A percentile compares a stretch with the other conserved stretches of the same genome.
phyloP scores from a whole-genome alignment of 768 basidiomycete genomes.

The Austroboletus eburneus region DNA sequence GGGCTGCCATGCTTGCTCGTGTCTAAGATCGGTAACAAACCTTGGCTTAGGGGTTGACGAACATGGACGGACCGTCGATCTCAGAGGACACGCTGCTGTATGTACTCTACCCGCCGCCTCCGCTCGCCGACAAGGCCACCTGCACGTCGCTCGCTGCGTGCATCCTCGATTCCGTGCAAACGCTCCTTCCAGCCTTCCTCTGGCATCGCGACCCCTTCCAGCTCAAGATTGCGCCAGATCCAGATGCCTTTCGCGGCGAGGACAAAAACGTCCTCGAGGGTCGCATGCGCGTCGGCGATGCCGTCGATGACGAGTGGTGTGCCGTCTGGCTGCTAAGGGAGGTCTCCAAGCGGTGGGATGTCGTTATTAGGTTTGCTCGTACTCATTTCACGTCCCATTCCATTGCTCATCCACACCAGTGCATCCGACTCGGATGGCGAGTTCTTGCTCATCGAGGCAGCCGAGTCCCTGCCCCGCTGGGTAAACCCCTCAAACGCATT shows the following conservation, averaged over 20 bases:
- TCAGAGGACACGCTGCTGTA: conserved; percentile 86
- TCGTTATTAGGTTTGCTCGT: conserved; percentile 65
- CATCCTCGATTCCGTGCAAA: conserved; percentile 54
- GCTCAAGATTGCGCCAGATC: conserved; percentile 56
- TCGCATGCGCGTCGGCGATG: conserved; percentile 88
- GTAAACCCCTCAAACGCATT: conserved; percentile 86
- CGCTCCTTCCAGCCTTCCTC: conserved; percentile 55
- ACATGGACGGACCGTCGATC: conserved; percentile 70
- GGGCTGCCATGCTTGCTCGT: conserved; percentile 43
- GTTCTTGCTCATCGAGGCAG: conserved; percentile 94
- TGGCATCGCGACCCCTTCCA: conserved; percentile 88
- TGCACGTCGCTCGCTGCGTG: conserved; percentile 64
- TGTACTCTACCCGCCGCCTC: conserved; percentile 56
- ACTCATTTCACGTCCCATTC: neutral
- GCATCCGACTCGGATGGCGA: conserved; percentile 92
- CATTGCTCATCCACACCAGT: conserved; percentile 4
- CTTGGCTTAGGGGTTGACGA: neutral
- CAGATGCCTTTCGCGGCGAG: conserved; percentile 30
- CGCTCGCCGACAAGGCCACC: conserved; percentile 54
- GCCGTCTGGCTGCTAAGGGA: conserved; percentile 84
- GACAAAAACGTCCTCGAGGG: conserved; percentile 69
- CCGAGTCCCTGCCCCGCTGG: conserved; percentile 85
- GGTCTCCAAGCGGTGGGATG: conserved; percentile 73
- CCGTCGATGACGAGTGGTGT: conserved; percentile 98
- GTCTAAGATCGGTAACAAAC: conserved; percentile 10